phyloP scores from a whole-genome alignment of 768 basidiomycete species.

The Termitomyces sp. region DNA sequence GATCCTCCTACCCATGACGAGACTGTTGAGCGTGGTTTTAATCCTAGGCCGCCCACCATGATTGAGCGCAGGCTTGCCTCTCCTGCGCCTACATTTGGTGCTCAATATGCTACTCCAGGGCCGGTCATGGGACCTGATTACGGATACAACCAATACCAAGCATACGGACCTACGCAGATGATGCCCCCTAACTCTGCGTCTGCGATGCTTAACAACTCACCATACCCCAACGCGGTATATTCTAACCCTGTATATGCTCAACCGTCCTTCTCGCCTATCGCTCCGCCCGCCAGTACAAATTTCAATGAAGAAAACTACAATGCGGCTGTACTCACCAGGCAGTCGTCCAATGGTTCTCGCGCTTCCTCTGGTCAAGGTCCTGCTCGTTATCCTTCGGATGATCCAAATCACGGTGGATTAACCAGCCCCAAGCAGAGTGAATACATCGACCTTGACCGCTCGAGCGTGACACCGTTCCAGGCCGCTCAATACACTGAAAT shows the following conservation, averaged over 20 bases:
- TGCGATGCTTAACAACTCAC: constrained; percentile 17
- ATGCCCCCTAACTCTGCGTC: constrained; percentile 17
- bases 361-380: constrained; percentile 4
- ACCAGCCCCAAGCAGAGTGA: constrained; percentile 26
- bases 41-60: constrained; percentile 51
- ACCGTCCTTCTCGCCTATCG: constrained; percentile 27
- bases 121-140: constrained; percentile 14
- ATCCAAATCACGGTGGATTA: constrained; percentile 15
- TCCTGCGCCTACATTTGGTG: constrained; percentile 26
- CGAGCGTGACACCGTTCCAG: constrained; percentile 71
- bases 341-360: constrained; percentile 13
- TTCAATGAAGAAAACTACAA: constrained; percentile 14
- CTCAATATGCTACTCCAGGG: constrained; percentile 24
- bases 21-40: constrained; percentile 33
- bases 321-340: constrained; percentile 15
- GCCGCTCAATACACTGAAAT: constrained; percentile 72
- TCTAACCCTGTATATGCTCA: constrained; percentile 29
- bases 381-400: constrained; percentile 7
- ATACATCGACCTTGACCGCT: constrained; percentile 61
- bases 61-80: constrained; percentile 19
- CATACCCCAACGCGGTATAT: constrained; percentile 26
- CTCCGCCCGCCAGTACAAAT: constrained; percentile 22
- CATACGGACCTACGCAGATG: constrained; percentile 31
- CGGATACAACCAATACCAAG: constrained; percentile 19
- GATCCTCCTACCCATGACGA: constrained; percentile 43